Evolutionary conservation across 495 filamentous ascomycete species (phyloP).

Genomic region (Aspergillus diversus): DNA sequence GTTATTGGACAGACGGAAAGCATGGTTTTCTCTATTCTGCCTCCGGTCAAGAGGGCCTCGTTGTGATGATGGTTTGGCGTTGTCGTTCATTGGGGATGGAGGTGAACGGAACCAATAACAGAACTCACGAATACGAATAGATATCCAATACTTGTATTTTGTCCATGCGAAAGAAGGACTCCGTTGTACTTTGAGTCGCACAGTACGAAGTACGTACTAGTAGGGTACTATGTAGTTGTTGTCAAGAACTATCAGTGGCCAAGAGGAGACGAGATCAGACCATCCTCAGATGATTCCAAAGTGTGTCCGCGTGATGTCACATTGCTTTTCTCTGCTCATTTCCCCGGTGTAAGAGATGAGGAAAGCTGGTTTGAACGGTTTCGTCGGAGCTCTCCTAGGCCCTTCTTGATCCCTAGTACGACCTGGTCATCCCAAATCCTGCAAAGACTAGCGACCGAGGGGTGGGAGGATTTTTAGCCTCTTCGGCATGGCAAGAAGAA

Average conservation of each 20-base stretch:
- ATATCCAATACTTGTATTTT: no score
- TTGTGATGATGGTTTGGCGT: no score
- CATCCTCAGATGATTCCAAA: constrained; percentile 25
- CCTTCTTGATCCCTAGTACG: not conserved
- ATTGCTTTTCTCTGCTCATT: constrained; percentile 20
- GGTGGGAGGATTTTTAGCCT: not conserved
- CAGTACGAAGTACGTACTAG: no score
- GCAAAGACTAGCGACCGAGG: not conserved
- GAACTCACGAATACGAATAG: no score
- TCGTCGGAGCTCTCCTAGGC: constrained; percentile 9
- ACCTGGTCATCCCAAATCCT: not conserved
- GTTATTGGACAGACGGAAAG: not conserved
- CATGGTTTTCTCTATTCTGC: not conserved
- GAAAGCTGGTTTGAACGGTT: constrained; percentile 14
- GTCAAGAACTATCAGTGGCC: not conserved
- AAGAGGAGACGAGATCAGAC: constrained; percentile 21
- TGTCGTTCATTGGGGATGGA: no score
- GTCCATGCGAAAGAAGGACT: no score
- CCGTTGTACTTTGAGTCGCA: no score
- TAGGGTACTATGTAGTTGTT: no score
- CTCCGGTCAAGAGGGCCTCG: not conserved
- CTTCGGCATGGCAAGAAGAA: not conserved
- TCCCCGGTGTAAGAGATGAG: constrained; percentile 23
- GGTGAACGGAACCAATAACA: no score
- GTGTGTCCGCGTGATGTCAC: constrained; percentile 28